Base-by-base conservation (phyloP, 129 eudicot genomes). In the Pittosporum tobira region DNA sequence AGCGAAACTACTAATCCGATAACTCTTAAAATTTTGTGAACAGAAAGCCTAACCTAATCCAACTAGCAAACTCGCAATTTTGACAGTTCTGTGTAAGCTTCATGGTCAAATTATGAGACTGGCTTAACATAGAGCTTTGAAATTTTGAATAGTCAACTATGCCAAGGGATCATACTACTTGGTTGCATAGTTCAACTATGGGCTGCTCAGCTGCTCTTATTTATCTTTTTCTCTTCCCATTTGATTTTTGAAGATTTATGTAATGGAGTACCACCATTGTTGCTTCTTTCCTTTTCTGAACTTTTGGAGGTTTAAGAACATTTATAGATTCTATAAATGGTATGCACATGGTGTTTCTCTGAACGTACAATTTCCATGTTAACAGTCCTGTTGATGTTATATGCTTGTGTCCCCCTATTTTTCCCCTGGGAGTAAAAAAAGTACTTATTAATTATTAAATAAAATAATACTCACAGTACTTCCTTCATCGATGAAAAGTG, bases 1-100 rank as follows among this genome's bases (percentile, higher is more conserved):
- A 62, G 22, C n/a, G n/a, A 65, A 28, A 48, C 61, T 40, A 37
- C 51, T 12, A 19, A 25, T 15, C 42, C 11, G 50, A 52, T 28
- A 40, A 51, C 51, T 25, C 31, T 16, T 51, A 60, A 59, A 22
- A 38, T 37, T 58, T 40, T 31, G 61, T 56, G 45, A 56, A 56
- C 61, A 30, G 45, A 56, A 31, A n/a, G 15, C 61, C 27, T 31
- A 56, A 56, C 61, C 23, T 2, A 29, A 18, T 53, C 27, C 25
- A 18, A 56, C 25, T 31, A 55, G 60, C 60, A 29, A 56, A 56
- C 43, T 31, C 61, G 44, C 26, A 26, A 15, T 31, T 54, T 31
- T 23, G 28, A 21, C 45, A 56, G 61, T 56, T 31, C 45, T 56
- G 22, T 56, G 44, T 56, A 20, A 34, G 20, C 21, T 40, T 40